Evolutionary conservation across 2,329 filamentous ascomycete genomes (phyloP).

Genomic region (Phialophora chinensis): DNA sequence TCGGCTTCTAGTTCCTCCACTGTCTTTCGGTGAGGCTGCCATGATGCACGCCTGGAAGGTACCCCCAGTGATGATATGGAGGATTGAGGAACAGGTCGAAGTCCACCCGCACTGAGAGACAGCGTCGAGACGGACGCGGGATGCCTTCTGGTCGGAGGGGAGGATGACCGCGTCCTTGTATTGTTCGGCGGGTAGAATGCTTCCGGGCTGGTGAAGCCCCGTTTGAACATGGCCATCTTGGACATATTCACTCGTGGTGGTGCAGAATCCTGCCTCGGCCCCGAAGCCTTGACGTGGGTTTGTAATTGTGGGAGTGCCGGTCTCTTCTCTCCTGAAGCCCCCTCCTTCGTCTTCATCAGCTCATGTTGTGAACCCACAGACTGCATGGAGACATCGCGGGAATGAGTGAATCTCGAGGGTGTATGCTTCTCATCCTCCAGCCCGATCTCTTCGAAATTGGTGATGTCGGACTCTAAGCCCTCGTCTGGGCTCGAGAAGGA

Average conservation of each 20-base stretch:
- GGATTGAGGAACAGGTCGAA: constrained; percentile 33
- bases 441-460: constrained; percentile 92
- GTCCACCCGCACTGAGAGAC: constrained; percentile 28
- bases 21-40: constrained; percentile 54
- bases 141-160: constrained; percentile 30
- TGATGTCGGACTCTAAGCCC: constrained; percentile 69
- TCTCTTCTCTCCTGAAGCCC: constrained; percentile 15
- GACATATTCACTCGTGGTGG: constrained; percentile 13
- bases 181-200: constrained; percentile 23
- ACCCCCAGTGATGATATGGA: constrained; percentile 32
- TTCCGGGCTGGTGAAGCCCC: constrained; percentile 31
- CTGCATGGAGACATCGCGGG: constrained; percentile 32
- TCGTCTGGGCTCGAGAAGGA: constrained; percentile 66
- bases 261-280: constrained; percentile 21
- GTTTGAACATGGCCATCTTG: constrained; percentile 23
- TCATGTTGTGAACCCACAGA: constrained; percentile 42
- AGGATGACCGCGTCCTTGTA: constrained; percentile 33
- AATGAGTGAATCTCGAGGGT: constrained; percentile 24
- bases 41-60: constrained; percentile 46
- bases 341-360: constrained; percentile 28
- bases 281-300: constrained; percentile 21
- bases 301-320: constrained; percentile 30
- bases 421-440: constrained; percentile 71
- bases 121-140: constrained; percentile 23
- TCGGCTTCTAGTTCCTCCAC: constrained; percentile 57